These are phyloP conservation scores for Taiwanofungus camphoratus DNA, from an alignment of 1,284 basidiomycete genomes.

Conservation along the genomic window DNA sequence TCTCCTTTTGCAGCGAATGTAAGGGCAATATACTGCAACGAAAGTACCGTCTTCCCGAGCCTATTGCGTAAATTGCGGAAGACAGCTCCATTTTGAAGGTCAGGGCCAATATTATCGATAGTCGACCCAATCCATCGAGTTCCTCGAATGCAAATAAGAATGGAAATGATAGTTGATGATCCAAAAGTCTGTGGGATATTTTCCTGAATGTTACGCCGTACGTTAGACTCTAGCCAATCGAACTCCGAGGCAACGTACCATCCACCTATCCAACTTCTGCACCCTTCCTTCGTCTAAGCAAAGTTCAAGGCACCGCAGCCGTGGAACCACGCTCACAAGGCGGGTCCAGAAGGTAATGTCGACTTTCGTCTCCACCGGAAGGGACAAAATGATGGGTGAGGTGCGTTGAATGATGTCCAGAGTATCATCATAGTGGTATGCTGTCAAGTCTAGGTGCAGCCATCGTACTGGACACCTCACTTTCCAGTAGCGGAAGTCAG, in stretches of 20 bases:
- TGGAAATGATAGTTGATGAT: background rate
- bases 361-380: conserved; percentile 9
- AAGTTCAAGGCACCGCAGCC: conserved; percentile 7
- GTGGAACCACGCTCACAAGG: conserved; percentile 1
- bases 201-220: background rate
- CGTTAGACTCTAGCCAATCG: background rate
- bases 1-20: conserved; percentile 4
- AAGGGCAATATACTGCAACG: conserved; percentile 4
- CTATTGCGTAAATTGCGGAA: conserved; percentile 1
- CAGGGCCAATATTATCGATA: background rate
- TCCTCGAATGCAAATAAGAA: conserved; percentile 6
- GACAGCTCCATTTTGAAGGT: background rate
- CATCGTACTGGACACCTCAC: conserved; percentile 7
- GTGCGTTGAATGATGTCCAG: conserved; percentile 4
- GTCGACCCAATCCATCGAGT: conserved; percentile 1
- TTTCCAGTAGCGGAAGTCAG: conserved; percentile 7
- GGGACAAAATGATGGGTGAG: conserved; percentile 3
- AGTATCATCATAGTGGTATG: conserved; percentile 8
- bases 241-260: conserved; percentile 1
- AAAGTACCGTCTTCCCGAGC: background rate
- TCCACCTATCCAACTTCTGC: conserved; percentile 2
- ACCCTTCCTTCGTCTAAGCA: conserved; percentile 8
- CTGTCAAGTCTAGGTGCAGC: conserved; percentile 7
- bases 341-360: conserved; percentile 5
- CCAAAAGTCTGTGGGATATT: conserved; percentile 4